A percentile compares a stretch with the other conserved stretches of the same genome.
Evolutionary conservation across 2,329 filamentous ascomycete species (phyloP).

Genomic region (Ascochyta lentis): DNA sequence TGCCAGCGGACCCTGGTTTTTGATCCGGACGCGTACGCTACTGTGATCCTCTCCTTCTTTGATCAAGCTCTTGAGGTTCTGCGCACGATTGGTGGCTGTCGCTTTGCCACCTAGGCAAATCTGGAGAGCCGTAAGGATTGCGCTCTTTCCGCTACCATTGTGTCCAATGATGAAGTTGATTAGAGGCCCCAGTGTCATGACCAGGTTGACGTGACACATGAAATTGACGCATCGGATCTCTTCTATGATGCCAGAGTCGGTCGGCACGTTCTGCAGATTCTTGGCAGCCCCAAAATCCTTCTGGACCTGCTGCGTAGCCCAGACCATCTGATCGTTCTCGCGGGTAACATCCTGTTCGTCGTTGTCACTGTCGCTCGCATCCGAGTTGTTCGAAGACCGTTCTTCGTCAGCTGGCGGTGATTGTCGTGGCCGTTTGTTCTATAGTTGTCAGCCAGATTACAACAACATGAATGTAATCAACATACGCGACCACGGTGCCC

Average conservation of each 20-base stretch:
- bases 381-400: conserved; percentile 22
- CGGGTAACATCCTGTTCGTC: conserved; percentile 23
- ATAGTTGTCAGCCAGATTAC: conserved; percentile 18
- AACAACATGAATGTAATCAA: background rate
- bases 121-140: conserved; percentile 89
- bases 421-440: conserved; percentile 43
- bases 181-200: conserved; percentile 84
- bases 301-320: conserved; percentile 41
- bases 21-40: conserved; percentile 81
- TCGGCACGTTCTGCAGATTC: conserved; percentile 66
- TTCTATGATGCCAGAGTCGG: conserved; percentile 87
- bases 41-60: conserved; percentile 80
- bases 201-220: conserved; percentile 89
- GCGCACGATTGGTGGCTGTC: conserved; percentile 88
- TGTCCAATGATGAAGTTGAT: conserved; percentile 99
- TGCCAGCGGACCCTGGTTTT: conserved; percentile 85
- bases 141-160: conserved; percentile 97
- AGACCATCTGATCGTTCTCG: conserved; percentile 33
- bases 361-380: conserved; percentile 21
- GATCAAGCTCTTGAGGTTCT: conserved; percentile 87
- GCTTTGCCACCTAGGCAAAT: conserved; percentile 96
- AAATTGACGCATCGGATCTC: conserved; percentile 89
- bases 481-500: conserved; percentile 30
- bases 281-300: conserved; percentile 31
- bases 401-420: conserved; percentile 33